phyloP scores from a whole-genome alignment of 495 filamentous ascomycete genomes.

The Penicillium angulare region DNA sequence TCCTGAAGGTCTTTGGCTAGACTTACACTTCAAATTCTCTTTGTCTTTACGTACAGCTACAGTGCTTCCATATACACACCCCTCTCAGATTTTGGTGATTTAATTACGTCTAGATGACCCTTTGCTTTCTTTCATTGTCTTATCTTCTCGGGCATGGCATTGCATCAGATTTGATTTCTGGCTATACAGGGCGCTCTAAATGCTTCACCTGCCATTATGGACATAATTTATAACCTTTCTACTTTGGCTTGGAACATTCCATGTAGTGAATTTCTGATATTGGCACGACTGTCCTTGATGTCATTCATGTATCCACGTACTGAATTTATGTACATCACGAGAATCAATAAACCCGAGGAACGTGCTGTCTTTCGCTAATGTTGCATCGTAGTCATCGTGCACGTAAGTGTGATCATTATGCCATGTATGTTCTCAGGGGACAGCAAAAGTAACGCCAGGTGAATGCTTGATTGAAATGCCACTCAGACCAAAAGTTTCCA shows the following conservation, averaged over 20 bases:
- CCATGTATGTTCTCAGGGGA: neutral
- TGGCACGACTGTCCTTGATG: neutral
- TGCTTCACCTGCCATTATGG: constrained; percentile 3
- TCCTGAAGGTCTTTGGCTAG: constrained; percentile 84
- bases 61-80: neutral
- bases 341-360: too few relatives aligned
- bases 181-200: constrained; percentile 11
- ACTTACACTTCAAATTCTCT: neutral
- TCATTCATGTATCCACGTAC: too few relatives aligned
- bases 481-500: neutral
- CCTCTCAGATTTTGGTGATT: constrained; percentile 5
- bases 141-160: constrained; percentile 13
- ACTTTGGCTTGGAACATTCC: neutral
- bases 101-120: constrained; percentile 16
- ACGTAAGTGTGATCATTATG: too few relatives aligned
- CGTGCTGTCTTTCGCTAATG: too few relatives aligned
- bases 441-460: neutral
- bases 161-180: constrained; percentile 18
- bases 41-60: constrained; percentile 1
- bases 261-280: neutral
- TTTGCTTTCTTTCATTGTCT: constrained; percentile 9
- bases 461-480: neutral
- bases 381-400: too few relatives aligned
- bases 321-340: too few relatives aligned
- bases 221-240: neutral